Percentiles rank a stretch among this genome's conserved stretches.
These are phyloP conservation scores for Rhodotorula sp. DNA, from an alignment of 1,284 basidiomycete genomes.

Conservation along the genomic window DNA sequence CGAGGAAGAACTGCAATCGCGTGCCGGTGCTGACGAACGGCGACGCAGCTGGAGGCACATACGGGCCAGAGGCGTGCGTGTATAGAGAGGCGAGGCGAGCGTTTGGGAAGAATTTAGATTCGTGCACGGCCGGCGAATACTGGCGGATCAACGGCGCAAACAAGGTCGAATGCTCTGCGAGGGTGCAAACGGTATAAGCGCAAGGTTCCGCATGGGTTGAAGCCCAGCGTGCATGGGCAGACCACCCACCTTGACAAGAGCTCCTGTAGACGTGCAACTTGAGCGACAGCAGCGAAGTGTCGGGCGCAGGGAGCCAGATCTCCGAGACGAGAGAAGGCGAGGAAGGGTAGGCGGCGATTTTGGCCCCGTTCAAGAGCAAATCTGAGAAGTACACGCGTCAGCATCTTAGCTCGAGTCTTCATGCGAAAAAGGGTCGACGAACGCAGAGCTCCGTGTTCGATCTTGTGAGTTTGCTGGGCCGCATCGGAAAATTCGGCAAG, in stretches of 20 bases:
- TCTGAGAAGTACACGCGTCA: background rate
- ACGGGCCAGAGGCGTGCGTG: conserved; percentile 43
- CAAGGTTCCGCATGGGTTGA: background rate
- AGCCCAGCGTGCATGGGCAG: too few species aligned
- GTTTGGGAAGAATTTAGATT: conserved; percentile 43
- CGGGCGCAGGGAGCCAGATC: conserved; percentile 34
- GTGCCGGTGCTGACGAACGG: conserved; percentile 16
- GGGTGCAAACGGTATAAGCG: background rate
- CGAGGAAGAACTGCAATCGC: conserved; percentile 41
- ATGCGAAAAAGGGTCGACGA: background rate
- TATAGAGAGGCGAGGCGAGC: conserved; percentile 36
- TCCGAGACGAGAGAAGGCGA: conserved; percentile 31
- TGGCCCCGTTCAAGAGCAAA: conserved; percentile 20
- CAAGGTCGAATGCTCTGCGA: conserved; percentile 21
- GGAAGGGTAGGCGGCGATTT: background rate
- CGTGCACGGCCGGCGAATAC: conserved; percentile 31
- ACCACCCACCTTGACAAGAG: conserved; percentile 27
- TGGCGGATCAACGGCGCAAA: conserved; percentile 42
- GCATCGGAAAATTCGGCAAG: conserved; percentile 28
- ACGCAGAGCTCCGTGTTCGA: conserved; percentile 26
- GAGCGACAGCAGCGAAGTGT: conserved; percentile 36
- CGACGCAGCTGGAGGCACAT: conserved; percentile 23
- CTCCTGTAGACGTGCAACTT: conserved; percentile 19
- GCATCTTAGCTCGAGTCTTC: background rate
- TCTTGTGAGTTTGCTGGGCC: conserved; percentile 9